Percentiles rank a stretch among this genome's conserved stretches.
These are phyloP conservation scores for Carpinus viminea DNA, from an alignment of 306 rosid genomes.

Conservation along the genomic window DNA sequence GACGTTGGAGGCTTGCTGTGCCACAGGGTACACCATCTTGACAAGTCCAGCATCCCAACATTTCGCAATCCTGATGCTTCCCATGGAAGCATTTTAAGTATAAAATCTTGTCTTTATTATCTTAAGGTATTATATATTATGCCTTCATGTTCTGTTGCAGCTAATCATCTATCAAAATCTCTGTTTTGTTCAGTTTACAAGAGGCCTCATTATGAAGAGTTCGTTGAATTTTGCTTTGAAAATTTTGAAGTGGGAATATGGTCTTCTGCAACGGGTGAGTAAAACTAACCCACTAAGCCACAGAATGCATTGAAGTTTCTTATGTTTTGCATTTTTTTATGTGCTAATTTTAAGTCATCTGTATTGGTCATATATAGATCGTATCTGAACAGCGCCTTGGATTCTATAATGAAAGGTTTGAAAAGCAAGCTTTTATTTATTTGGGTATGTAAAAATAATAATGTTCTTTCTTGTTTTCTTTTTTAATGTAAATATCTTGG, in stretches of 20 bases:
- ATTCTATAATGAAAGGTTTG: slow-evolving; percentile 29
- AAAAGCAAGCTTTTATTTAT: slow-evolving; percentile 27
- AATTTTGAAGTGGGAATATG: slow-evolving; percentile 48
- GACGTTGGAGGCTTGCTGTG: too few relatives aligned
- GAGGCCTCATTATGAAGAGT: too few relatives aligned
- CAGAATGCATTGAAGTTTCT: not conserved
- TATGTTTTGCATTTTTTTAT: not conserved
- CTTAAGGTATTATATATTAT: too few relatives aligned
- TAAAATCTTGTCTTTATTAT: too few relatives aligned
- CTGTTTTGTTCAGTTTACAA: too few relatives aligned
- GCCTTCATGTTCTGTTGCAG: too few relatives aligned
- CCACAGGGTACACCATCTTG: too few relatives aligned
- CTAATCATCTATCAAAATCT: not conserved
- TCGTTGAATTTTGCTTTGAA: slow-evolving; percentile 38
- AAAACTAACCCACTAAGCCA: not conserved
- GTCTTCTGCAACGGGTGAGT: slow-evolving; percentile 45
- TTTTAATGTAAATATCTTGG: too few relatives aligned
- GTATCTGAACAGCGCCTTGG: slow-evolving; percentile 27
- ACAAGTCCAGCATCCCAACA: too few relatives aligned
- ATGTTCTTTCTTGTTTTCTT: too few relatives aligned
- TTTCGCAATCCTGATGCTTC: too few relatives aligned
- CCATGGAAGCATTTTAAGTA: slow-evolving; percentile 4
- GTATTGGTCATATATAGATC: slow-evolving; percentile 6
- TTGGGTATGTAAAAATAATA: slow-evolving; percentile 20
- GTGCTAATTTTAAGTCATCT: not conserved